phyloP scores from a whole-genome alignment of 306 rosid genomes.

The Abrus precatorius region DNA sequence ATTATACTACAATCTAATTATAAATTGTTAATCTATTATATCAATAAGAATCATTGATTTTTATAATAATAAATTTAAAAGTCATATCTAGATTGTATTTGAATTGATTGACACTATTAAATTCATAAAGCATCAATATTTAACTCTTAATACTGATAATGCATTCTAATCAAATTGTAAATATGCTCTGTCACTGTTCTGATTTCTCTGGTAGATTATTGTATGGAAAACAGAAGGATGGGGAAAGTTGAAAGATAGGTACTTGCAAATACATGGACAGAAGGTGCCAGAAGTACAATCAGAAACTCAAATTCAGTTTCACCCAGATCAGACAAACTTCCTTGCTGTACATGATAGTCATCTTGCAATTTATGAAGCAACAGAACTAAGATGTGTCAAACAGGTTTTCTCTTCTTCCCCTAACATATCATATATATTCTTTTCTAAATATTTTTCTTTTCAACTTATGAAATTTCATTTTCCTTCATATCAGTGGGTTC shows the following conservation, averaged over 20 bases:
- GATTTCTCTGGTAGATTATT: conserved; percentile 42
- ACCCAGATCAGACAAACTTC: conserved; percentile 42
- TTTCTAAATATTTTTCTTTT: background rate
- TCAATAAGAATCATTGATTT: no score
- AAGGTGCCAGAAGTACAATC: conserved; percentile 1
- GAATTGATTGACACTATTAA: no score
- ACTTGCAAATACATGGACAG: conserved; percentile 39
- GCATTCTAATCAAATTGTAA: background rate
- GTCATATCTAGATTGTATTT: no score
- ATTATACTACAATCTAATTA: no score
- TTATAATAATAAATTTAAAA: no score
- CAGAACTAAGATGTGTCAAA: conserved; percentile 44
- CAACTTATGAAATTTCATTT: background rate
- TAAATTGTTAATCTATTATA: no score
- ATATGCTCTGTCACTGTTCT: background rate
- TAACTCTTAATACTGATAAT: no score
- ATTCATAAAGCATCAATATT: no score
- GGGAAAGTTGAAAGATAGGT: conserved; percentile 37
- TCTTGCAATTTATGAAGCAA: conserved; percentile 55
- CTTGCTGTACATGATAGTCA: conserved; percentile 43
- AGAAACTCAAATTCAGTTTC: conserved; percentile 53
- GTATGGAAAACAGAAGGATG: conserved; percentile 46
- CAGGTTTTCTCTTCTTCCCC: conserved; percentile 47
- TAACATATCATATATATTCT: background rate
- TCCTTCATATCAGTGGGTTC: conserved; percentile 48